Conservation (phyloP, 2,329 filamentous ascomycete genomes). For the Zymoseptoria pseudotritici region DNA sequence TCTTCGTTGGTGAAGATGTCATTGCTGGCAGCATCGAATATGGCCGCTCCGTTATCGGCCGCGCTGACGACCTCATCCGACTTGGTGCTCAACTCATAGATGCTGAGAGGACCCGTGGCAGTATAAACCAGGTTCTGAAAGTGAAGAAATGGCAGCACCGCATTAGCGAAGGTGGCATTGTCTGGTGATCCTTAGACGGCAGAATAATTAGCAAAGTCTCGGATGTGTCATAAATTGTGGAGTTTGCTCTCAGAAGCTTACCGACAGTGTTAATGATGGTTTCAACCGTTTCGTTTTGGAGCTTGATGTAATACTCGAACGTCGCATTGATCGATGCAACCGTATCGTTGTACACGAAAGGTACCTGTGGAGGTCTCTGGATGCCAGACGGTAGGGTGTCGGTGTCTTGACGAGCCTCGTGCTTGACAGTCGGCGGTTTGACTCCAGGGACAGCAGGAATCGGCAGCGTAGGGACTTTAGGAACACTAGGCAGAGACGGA, state of each 20-base stretch:
- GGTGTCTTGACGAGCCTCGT: not conserved
- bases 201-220: no score
- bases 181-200: not conserved
- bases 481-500: not conserved
- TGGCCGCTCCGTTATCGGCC: no score
- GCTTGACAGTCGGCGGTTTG: not conserved
- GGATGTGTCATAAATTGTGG: no score
- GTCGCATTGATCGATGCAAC: not conserved
- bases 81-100: not conserved
- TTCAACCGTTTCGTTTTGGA: not conserved
- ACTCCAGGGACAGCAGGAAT: not conserved
- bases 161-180: not conserved
- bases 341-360: not conserved
- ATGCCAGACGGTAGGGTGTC: not conserved
- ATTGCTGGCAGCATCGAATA: not conserved
- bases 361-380: not conserved
- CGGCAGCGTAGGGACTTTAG: not conserved
- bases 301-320: not conserved
- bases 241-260: no score
- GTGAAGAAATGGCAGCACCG: not conserved
- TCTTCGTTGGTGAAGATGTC: not conserved
- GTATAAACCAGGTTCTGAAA: not conserved
- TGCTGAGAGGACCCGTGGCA: not conserved
- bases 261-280: not conserved
- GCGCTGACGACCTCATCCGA: not conserved